Conservation (phyloP, 225 moss, liverwort and hornwort genomes). For the Bryoerythrophyllum caledonicum region DNA sequence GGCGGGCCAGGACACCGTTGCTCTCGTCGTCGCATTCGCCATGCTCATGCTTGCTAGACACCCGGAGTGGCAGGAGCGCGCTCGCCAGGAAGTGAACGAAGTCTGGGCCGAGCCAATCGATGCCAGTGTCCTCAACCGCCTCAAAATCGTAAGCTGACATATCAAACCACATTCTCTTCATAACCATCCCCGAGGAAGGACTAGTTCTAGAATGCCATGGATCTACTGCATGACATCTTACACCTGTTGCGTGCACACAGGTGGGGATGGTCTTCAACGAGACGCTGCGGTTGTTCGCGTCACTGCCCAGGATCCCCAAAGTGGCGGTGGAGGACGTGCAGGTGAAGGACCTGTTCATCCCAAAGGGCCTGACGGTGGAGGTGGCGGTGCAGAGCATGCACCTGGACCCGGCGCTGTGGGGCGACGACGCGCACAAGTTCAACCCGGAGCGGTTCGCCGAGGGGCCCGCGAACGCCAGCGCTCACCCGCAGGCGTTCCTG, state of each 20-base stretch:
- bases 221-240: not conserved
- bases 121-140: constrained; percentile 6
- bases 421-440: constrained; percentile 50
- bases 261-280: constrained; percentile 67
- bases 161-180: too few relatives aligned
- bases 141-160: constrained; percentile 27
- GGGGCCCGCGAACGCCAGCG: constrained; percentile 27
- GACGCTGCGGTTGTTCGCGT: constrained; percentile 49
- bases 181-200: too few relatives aligned
- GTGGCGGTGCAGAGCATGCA: constrained; percentile 52
- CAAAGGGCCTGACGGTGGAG: constrained; percentile 50
- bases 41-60: constrained; percentile 31
- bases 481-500: constrained; percentile 46
- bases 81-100: constrained; percentile 21
- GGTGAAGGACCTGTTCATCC: constrained; percentile 46
- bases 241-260: constrained; percentile 37
- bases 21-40: not conserved
- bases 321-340: constrained; percentile 43
- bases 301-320: constrained; percentile 40
- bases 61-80: constrained; percentile 38
- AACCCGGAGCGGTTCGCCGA: constrained; percentile 60
- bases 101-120: constrained; percentile 7
- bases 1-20: constrained; percentile 33
- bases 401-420: constrained; percentile 50
- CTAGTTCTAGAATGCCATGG: too few relatives aligned